Evolutionary conservation across 148 eudicot genomes (phyloP).

Genomic region (Vaccinium macrocarpon): DNA sequence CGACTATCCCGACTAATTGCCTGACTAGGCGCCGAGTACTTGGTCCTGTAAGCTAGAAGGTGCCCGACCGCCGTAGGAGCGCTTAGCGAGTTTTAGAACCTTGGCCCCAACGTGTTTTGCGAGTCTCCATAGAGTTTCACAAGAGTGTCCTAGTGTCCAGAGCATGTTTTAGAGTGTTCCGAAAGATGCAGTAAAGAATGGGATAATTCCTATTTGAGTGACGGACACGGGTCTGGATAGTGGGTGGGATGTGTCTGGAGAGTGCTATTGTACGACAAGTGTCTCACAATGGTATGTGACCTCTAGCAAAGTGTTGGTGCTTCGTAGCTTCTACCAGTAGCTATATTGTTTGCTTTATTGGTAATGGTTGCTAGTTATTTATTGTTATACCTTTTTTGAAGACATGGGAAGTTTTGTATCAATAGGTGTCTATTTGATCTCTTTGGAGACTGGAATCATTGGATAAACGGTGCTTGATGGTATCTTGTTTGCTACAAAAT

Average conservation of each 20-base stretch:
- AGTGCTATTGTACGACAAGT: background rate
- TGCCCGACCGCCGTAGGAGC: too few species aligned
- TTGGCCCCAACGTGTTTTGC: background rate
- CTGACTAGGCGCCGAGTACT: too few species aligned
- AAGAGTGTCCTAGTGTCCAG: background rate
- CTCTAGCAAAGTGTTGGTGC: background rate
- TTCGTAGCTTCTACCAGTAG: background rate
- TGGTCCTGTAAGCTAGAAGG: too few species aligned
- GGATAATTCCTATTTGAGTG: background rate
- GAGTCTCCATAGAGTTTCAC: background rate
- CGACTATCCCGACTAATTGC: too few species aligned
- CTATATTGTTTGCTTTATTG: background rate
- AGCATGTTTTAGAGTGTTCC: background rate
- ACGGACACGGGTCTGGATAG: background rate
- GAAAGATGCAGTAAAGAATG: background rate
- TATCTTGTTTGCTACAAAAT: background rate
- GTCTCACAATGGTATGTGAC: background rate
- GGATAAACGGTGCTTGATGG: background rate
- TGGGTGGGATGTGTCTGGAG: background rate
- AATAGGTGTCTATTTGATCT: background rate
- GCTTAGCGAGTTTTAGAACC: too few species aligned
- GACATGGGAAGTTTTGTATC: background rate
- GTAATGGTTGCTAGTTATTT: background rate
- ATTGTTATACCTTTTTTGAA: background rate
- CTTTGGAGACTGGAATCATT: background rate